Percentiles rank a stretch among this genome's conserved stretches.
These are phyloP conservation scores for Raphanus hybrid DNA, from an alignment of 441 rosid genomes.

Conservation along the genomic window DNA sequence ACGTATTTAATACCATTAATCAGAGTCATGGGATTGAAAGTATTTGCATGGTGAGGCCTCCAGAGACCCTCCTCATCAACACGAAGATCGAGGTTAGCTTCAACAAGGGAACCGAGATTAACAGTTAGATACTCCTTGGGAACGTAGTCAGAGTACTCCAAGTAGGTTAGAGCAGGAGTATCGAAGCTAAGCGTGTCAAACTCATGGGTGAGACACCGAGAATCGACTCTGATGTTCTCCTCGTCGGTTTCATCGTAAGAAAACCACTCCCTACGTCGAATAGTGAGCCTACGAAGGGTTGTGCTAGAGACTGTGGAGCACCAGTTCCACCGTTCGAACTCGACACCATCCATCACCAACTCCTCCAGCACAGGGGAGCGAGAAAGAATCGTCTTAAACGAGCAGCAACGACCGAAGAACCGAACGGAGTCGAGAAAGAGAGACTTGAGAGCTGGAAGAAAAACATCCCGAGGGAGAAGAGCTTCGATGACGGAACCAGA, in stretches of 20 bases:
- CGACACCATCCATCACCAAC: background rate
- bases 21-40: background rate
- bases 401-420: background rate
- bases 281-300: background rate
- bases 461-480: background rate
- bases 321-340: background rate
- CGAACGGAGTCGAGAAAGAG: background rate
- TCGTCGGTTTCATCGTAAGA: background rate
- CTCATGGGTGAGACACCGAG: background rate
- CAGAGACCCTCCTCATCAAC: background rate
- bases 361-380: background rate
- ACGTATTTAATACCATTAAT: background rate
- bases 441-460: background rate
- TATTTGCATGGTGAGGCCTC: background rate
- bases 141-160: background rate
- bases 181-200: background rate
- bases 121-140: background rate
- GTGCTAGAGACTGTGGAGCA: background rate
- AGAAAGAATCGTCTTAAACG: background rate
- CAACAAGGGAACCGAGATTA: background rate
- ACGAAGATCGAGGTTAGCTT: background rate
- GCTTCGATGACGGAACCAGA: background rate
- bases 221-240: background rate
- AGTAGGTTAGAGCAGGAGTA: slow-evolving; percentile 1
- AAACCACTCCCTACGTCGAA: background rate